A percentile compares a stretch with the other conserved stretches of the same genome.
phyloP scores from a whole-genome alignment of 225 moss, liverwort and hornwort genomes.

The Thuidium tamariscinum region DNA sequence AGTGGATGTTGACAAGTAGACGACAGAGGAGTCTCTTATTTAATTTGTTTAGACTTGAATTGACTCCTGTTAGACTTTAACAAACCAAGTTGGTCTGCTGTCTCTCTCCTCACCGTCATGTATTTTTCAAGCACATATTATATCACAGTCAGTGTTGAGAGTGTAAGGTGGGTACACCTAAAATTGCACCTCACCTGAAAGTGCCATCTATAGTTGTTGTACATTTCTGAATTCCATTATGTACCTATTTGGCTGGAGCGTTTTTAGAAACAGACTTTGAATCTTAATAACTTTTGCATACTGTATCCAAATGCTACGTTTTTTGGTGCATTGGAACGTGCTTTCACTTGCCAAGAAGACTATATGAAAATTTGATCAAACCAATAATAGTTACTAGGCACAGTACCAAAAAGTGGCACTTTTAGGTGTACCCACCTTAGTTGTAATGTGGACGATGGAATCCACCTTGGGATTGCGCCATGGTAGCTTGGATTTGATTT shows the following conservation, averaged over 20 bases:
- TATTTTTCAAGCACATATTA: background rate
- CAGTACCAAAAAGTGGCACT: no score
- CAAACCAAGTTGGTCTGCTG: background rate
- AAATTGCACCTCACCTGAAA: background rate
- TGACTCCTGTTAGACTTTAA: background rate
- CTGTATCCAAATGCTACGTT: accelerated
- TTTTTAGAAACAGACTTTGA: background rate
- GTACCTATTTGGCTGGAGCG: accelerated
- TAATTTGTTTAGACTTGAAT: background rate
- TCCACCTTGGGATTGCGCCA: no score
- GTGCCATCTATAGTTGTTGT: accelerated
- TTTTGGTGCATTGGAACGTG: accelerated
- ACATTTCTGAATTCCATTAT: background rate
- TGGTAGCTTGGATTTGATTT: no score
- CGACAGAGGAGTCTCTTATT: background rate
- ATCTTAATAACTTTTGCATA: background rate
- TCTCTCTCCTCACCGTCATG: background rate
- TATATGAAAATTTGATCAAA: no score
- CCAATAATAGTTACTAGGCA: no score
- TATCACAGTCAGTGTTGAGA: background rate
- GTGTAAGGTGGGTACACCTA: background rate
- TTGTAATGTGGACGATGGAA: no score
- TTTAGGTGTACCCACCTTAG: no score
- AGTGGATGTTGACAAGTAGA: background rate
- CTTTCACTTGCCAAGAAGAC: background rate